A percentile compares a stretch with the other conserved stretches of the same genome.
These are phyloP conservation scores for Saprolegnia parasitica DNA, from an alignment of 352 stramenopile genomes.

Conservation along the genomic window DNA sequence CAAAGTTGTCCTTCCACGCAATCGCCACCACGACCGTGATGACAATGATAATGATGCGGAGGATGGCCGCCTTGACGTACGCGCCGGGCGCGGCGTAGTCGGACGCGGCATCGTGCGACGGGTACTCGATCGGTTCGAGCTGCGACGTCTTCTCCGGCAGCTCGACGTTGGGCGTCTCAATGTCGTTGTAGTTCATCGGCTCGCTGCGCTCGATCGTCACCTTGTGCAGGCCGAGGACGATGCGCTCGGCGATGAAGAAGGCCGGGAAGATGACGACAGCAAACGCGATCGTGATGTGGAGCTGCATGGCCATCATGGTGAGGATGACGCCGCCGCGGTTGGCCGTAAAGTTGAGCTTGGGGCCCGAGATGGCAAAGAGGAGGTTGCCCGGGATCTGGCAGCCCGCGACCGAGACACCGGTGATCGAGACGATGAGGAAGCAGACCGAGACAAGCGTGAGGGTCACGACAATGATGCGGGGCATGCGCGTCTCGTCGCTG, in stretches of 20 bases:
- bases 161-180: not conserved
- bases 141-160: too few species aligned
- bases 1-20: conserved; percentile 12
- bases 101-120: not conserved
- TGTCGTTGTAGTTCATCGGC: not conserved
- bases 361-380: conserved; percentile 57
- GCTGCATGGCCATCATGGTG: conserved; percentile 48
- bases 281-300: conserved; percentile 51
- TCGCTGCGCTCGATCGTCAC: conserved; percentile 31
- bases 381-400: conserved; percentile 38
- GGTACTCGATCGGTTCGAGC: too few species aligned
- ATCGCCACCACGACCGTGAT: conserved; percentile 20
- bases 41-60: conserved; percentile 19
- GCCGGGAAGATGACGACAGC: conserved; percentile 50
- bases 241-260: conserved; percentile 61
- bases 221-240: too few species aligned
- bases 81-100: conserved; percentile 4
- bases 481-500: conserved; percentile 28
- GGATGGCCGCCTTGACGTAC: not conserved
- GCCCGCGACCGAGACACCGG: conserved; percentile 40
- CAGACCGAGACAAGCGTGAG: conserved; percentile 24
- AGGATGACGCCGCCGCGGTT: conserved; percentile 44
- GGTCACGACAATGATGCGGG: conserved; percentile 23
- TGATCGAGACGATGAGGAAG: conserved; percentile 39
- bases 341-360: conserved; percentile 40